A percentile compares a stretch with the other conserved stretches of the same genome.
Evolutionary conservation across 1,284 basidiomycete genomes (phyloP).

Genomic region (Pseudozyma thailandica): DNA sequence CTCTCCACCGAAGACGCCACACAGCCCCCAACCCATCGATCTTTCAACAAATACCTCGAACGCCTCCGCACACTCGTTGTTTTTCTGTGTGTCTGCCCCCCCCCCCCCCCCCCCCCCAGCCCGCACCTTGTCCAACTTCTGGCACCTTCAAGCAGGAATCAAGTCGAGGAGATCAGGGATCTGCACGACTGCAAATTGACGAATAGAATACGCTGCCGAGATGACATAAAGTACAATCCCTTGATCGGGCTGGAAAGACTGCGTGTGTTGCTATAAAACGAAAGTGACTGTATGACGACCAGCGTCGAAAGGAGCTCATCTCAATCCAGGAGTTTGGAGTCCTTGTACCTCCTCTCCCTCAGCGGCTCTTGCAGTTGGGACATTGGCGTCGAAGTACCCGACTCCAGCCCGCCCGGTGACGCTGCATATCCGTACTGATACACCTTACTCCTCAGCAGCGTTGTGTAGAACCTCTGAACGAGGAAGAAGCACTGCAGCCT

Average conservation of each 20-base stretch:
- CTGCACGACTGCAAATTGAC: background rate
- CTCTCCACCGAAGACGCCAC: too few species aligned
- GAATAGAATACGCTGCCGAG: background rate
- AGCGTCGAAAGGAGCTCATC: background rate
- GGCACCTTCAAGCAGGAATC: too few species aligned
- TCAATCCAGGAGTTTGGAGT: conserved; percentile 36
- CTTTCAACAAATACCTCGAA: too few species aligned
- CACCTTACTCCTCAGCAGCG: conserved; percentile 29
- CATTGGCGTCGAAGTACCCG: conserved; percentile 25
- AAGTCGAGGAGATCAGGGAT: too few species aligned
- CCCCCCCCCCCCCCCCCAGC: too few species aligned
- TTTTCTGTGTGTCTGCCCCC: too few species aligned
- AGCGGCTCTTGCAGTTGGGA: conserved; percentile 1
- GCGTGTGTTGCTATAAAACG: background rate
- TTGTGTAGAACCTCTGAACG: conserved; percentile 36
- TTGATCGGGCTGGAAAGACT: background rate
- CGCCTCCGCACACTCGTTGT: too few species aligned
- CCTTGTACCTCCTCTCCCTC: conserved; percentile 32
- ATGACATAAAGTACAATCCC: background rate
- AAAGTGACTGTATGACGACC: too few species aligned
- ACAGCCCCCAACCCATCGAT: too few species aligned
- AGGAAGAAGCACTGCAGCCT: conserved; percentile 50
- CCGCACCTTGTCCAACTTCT: too few species aligned
- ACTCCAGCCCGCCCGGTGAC: conserved; percentile 6
- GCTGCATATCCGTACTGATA: conserved; percentile 31